Evolutionary conservation across 106 monocot genomes (phyloP).

Genomic region (Narthecium ossifragum): DNA sequence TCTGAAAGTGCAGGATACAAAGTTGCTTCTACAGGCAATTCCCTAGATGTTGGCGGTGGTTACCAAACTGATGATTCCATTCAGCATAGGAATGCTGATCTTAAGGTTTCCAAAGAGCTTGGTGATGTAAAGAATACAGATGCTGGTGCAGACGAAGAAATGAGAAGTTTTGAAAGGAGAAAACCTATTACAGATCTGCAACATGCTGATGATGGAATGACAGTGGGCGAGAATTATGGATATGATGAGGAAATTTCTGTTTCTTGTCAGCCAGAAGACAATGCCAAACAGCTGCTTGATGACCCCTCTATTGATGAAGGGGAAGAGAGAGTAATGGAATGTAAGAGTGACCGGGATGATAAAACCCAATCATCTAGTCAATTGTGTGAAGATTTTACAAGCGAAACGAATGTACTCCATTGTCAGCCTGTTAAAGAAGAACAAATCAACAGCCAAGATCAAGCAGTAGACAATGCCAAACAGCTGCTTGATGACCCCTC

Average conservation of each 20-base stretch:
- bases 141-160: not conserved
- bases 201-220: not conserved
- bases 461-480: not conserved
- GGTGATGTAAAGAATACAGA: slow-evolving; percentile 1
- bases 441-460: no score
- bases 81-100: not conserved
- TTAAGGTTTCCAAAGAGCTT: not conserved
- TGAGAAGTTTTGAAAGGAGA: not conserved
- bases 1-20: not conserved
- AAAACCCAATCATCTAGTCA: not conserved
- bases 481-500: not conserved
- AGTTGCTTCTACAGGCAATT: not conserved
- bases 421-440: no score
- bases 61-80: not conserved
- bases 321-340: not conserved
- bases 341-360: not conserved
- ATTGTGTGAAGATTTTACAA: no score
- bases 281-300: not conserved
- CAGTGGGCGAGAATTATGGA: not conserved
- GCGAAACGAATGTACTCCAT: no score
- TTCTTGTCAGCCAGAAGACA: not conserved
- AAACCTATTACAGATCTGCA: slow-evolving; percentile 3
- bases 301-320: not conserved
- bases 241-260: not conserved
- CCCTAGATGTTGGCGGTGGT: not conserved